phyloP scores from a whole-genome alignment of 164 flowering plant genomes.

The Dillenia suffruticosa region DNA sequence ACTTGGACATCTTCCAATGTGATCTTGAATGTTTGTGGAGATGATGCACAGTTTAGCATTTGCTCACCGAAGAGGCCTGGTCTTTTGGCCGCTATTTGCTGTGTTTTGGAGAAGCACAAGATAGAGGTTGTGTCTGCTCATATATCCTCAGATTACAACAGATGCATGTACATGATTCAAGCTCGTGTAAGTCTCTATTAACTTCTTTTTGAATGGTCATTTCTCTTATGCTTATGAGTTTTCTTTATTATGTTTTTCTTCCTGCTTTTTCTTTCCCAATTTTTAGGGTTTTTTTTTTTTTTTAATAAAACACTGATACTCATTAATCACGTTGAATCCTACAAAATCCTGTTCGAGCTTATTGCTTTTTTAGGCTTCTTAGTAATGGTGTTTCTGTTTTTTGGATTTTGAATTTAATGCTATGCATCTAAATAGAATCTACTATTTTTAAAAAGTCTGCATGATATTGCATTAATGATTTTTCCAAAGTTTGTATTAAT shows the following conservation, averaged over 20 bases:
- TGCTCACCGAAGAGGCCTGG: constrained; percentile 60
- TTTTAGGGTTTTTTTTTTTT: background rate
- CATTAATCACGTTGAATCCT: no score
- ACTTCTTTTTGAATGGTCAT: background rate
- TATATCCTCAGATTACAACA: constrained; percentile 40
- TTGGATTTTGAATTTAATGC: background rate
- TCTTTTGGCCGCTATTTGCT: constrained; percentile 38
- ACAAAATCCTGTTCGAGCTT: no score
- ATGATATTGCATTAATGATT: background rate
- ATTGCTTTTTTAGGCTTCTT: background rate
- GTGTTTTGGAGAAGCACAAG: constrained; percentile 58
- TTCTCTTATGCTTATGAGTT: background rate
- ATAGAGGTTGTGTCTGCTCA: constrained; percentile 63
- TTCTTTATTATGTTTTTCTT: background rate
- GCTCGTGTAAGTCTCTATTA: constrained; percentile 49
- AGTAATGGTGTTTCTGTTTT: background rate
- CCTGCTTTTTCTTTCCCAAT: background rate
- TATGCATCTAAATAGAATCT: background rate
- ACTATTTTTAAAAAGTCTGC: background rate
- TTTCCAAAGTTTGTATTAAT: background rate
- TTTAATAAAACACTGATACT: background rate
- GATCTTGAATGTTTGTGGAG: constrained; percentile 50
- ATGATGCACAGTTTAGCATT: constrained; percentile 62
- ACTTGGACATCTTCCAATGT: constrained; percentile 79
- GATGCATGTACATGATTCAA: constrained; percentile 69